Evolutionary conservation across 495 filamentous ascomycete genomes (phyloP), one percentile per base, ranked within the genome.

Genomic region (Astrothelium macrocarpum): DNA sequence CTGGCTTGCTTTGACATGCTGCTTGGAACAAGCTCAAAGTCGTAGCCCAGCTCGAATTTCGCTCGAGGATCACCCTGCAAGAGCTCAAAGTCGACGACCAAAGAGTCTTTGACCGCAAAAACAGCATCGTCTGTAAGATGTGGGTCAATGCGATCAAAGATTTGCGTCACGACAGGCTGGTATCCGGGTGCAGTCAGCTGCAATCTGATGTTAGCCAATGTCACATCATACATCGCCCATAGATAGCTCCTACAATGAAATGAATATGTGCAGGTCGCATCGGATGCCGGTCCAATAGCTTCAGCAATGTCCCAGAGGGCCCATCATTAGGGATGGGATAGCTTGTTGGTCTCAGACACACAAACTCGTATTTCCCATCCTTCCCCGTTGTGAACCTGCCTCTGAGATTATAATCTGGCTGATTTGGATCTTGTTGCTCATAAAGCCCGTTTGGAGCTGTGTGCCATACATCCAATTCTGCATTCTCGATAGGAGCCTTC

Each of bases 201-300:
- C 34, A 16, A 29, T 56, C 43, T 23, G 36, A 43, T 9, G 43
- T 28, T 16, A 64, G 56, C 49, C 58, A 32, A 76, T n/a, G n/a
- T 66, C 70, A 75, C 70, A 53, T 73, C 76, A 2, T 64, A 66
- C 20, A 34, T 10, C 3, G 16, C 14, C 16, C 25, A n/a, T 20
- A 12, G 9, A 34, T 32, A 23, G 9, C 1, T 64, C 81, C 72
- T 75, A 87, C 85, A 76, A 91, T 86, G 67, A 93, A 87, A 74
- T 95, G 90, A 67, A 95, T 91, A 71, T 93, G 89, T 42, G 87
- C 90, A 36, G 90, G 90, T 29, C 90, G 79, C 79, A 86, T 89
- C n/a, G 89, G 87, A 74, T 92, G 85, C 20, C 86, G 78, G 66
- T 90, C 87, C 65, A 90, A 79, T 59, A 87, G 66, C 49, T 77